Evolutionary conservation across 2,329 filamentous ascomycete genomes (phyloP), one percentile per base, ranked within the genome.

Genomic region (Neopestalotiopsis sp.): DNA sequence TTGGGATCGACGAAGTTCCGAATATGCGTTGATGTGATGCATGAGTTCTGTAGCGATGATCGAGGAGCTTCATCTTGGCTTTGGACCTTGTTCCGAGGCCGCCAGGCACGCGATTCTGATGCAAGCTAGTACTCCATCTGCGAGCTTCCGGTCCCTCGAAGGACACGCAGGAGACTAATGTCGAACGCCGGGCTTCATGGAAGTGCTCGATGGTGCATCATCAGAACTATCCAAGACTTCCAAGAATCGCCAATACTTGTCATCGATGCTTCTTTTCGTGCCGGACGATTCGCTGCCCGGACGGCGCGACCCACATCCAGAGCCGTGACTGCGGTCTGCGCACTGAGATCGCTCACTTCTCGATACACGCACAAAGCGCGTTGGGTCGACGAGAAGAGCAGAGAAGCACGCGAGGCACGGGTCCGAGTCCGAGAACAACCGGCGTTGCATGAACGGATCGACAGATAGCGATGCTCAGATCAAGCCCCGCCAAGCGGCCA

Each of bases 401-500:
- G 24, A 28, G 24, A 28, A 52, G 45, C 17, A 52, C 24, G 24
- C 24, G 24, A 28, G n/a, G 45, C 45, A 52, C 45, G 45, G 45
- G 14, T 24, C 59, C 32, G 34, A n/a, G 14, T 40, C 34, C 28
- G 30, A 30, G 6, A 17, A 13, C 30, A 62, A 62, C 17, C 17
- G 59, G 59, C 32, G 4, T 38, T 17, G 59, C 59, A 62, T 62
- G n/a, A 62, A 40, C 32, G 45, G 59, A 62, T 62, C 59, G 59
- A 34, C 59, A 62, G 32, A 17, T 14, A 38, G 20, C 45, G 34
- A 62, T 42, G 30, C 59, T 62, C 17, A 40, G 59, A 62, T 62
- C 59, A 38, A 14, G 14, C 34, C 59, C 59, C 28, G 59, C 59
- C 59, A 62, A 62, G 59, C 59, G 59, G 59, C 59, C 59, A 62